Evolutionary conservation across 352 stramenopile genomes (phyloP).

Genomic region (Phytophthora colocasiae): DNA sequence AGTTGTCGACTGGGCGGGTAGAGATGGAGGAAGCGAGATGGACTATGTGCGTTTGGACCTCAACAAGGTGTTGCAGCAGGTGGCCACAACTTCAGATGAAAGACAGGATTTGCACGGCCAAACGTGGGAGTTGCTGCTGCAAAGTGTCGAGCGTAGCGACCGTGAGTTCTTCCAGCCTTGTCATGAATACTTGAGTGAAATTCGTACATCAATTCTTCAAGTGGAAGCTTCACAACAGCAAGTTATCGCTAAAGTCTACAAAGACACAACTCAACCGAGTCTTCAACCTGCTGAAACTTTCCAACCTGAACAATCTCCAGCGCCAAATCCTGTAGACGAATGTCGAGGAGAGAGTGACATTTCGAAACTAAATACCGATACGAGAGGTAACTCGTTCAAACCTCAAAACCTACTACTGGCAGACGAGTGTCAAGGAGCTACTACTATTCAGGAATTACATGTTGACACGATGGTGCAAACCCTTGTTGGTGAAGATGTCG

Average conservation of each 20-base stretch:
- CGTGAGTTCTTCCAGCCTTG: conserved; percentile 50
- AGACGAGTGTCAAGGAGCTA: no score
- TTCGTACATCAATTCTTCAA: conserved; percentile 33
- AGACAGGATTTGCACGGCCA: neutral
- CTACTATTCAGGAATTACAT: no score
- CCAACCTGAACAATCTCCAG: neutral
- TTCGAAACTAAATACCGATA: no score
- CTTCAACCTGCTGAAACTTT: neutral
- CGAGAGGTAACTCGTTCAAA: no score
- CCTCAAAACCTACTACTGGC: no score
- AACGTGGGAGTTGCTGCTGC: conserved; percentile 41
- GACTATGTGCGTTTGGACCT: conserved; percentile 47
- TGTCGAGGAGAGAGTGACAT: no score
- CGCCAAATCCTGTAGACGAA: neutral
- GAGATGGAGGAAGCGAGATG: neutral
- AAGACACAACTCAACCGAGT: neutral
- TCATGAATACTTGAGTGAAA: conserved; percentile 34
- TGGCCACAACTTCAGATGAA: neutral
- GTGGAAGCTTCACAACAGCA: neutral
- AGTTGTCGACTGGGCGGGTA: neutral
- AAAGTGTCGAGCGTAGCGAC: conserved; percentile 48
- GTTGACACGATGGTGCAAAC: neutral
- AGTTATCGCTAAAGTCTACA: neutral
- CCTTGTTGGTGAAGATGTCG: neutral
- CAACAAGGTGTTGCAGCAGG: conserved; percentile 34